These are phyloP conservation scores for Strombidium stylifer DNA, from an alignment of 73 alveolate genomes.

Conservation along the genomic window DNA sequence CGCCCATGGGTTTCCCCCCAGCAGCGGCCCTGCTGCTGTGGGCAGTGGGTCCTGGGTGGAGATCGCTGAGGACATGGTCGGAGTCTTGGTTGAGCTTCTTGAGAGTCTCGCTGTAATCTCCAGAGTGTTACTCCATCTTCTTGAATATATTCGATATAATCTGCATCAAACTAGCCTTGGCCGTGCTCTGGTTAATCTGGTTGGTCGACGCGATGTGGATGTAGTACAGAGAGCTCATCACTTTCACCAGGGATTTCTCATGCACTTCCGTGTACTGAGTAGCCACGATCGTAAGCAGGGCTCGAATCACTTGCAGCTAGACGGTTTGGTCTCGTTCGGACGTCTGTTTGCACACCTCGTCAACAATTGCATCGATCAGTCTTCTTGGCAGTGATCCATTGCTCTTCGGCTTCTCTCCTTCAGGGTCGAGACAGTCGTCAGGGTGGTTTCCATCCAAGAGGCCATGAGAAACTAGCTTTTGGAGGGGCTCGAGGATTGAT, in stretches of 20 bases:
- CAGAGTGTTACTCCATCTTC: slow-evolving; percentile 68
- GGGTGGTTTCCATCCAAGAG: slow-evolving; percentile 79
- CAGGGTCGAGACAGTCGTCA: slow-evolving; percentile 61
- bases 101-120: slow-evolving; percentile 18
- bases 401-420: background rate
- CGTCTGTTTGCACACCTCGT: slow-evolving; percentile 67
- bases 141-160: slow-evolving; percentile 63
- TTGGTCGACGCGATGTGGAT: slow-evolving; percentile 66
- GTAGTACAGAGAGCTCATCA: slow-evolving; percentile 72
- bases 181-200: slow-evolving; percentile 57
- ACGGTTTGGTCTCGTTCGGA: slow-evolving; percentile 70
- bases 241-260: slow-evolving; percentile 64
- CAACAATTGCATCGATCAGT: slow-evolving; percentile 79
- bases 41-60: too few relatives aligned
- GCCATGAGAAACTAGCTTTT: slow-evolving; percentile 75
- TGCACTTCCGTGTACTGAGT: slow-evolving; percentile 65
- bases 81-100: slow-evolving; percentile 1
- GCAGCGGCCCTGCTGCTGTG: too few relatives aligned
- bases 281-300: slow-evolving; percentile 61
- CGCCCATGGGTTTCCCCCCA: too few relatives aligned
- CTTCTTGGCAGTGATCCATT: slow-evolving; percentile 57
- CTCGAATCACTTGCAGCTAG: slow-evolving; percentile 65
- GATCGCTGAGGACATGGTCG: too few relatives aligned
- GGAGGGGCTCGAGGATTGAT: slow-evolving; percentile 55
- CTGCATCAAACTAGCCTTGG: slow-evolving; percentile 68